Base-by-base conservation (phyloP, 2,329 filamentous ascomycete species). In the Arthrobotrys entomopaga region DNA sequence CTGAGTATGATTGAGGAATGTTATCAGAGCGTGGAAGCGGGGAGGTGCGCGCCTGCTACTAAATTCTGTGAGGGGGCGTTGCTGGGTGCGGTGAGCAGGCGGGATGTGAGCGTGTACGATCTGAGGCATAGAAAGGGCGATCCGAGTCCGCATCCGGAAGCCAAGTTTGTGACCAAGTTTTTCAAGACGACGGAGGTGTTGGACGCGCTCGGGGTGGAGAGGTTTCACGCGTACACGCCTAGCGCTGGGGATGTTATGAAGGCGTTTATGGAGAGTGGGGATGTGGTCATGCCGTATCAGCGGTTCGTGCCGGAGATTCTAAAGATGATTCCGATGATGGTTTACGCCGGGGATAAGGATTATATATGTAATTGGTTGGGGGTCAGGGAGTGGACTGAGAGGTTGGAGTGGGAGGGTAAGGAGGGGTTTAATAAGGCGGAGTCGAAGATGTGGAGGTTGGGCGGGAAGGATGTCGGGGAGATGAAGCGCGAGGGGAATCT, bases 161-260 rank as follows among this genome's bases (percentile, higher is more conserved):
- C 97, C 65, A 91, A 90, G 77, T 97, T 89, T 85, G 95, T 97
- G 80, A 88, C 88, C 81, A 85, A 91, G 57, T 99, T 91, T 84
- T 86, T 99, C 77, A 97, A 97, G 87, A 87, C 91, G 83, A 82
- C 86, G 63, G 86, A 91, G 15, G 93, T 97, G 77, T 91, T 91
- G 85, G 87, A 93, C 80, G 92, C 93, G 48, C 87, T 98, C 26
- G 95, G 95, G 77, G 93, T 89, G 60, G 95, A 99, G 84, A 92
- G 97, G 67, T 92, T 97, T 67, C 86, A 88, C 77, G 87, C 86
- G 81, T 98, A 96, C 82, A 92, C 97, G 81, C 95, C 91, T 82
- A 98, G 94, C 88, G 98, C 98, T 87, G 93, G 95, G 79, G 92
- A 98, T 83, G 95, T 98, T 84, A 98, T 98, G 88, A 89, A 93